Base-by-base conservation (phyloP, 1,284 basidiomycete species). In the Malassezia globosa region DNA sequence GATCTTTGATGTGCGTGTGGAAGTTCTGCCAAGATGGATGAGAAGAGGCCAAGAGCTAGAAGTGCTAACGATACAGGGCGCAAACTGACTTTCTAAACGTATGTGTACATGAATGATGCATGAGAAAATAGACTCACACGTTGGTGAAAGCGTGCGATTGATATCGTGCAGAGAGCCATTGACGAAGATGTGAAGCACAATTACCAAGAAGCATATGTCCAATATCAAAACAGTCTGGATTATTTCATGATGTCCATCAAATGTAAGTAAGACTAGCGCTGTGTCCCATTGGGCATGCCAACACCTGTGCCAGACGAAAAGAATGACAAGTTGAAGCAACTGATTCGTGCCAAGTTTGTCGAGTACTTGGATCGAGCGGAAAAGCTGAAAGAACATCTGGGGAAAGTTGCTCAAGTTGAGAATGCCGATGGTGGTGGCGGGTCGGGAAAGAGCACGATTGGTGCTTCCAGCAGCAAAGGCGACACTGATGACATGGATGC, bases 231-330 rank as follows among this genome's bases (percentile, higher is more conserved):
- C 77, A 80, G 87, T 3, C 79, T 97, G 51, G 92, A 97, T 72
- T 97, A 94, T 75, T 97, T 97, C 73, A 89, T 96, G 84, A 84
- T 96, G 75, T 80, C 80, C 5, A 78, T 83, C 74, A 85, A 84
- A 73, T 85, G 81, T 83, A 56, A 55, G 79, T 75, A 6, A 10
- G n/a, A 19, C 14, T 38, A 22, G 25, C n/a, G 39, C n/a, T n/a
- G n/a, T n/a, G n/a, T n/a, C n/a, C n/a, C n/a, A n/a, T n/a, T n/a
- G n/a, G 21, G 10, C 11, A 3, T 16, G n/a, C n/a, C n/a, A n/a
- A n/a, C n/a, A 22, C 43, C 46, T 14, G 39, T 33, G 1, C 25
- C 72, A 92, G 87, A 90, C 73, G 89, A 95, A 77, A 92, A 87
- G 80, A 96, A 96, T 72, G 86, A 89, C 53, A 87, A 85, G 73